Base-by-base conservation (phyloP, 2,329 filamentous ascomycete species). In the Paecilomyces variotii region DNA sequence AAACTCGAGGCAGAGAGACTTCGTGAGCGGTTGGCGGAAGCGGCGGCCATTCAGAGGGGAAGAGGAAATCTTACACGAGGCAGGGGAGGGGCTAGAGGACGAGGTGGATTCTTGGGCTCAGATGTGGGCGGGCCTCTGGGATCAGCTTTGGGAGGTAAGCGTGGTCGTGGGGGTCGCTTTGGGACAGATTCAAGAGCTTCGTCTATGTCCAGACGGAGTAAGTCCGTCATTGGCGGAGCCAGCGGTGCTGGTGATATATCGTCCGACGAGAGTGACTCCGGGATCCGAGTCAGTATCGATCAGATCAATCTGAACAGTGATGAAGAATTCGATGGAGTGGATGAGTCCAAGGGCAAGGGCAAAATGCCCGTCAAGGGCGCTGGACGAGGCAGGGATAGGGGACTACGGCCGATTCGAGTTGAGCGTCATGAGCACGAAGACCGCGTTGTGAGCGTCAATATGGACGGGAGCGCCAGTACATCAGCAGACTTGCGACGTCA, bases 261-360 rank as follows among this genome's bases (percentile, higher is more conserved):
- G 28, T 73, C 66, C 49, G 81, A 83, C 57, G 82, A 80, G 54
- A 71, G 71, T 30, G 74, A 78, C 50, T 70, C 74, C 26, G 77
- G 73, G 26, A 74, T 76, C 49, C 75, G 80, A 56, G 73, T 80
- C 56, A 79, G 83, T 61, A 82, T 87, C 57, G 84, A 87, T 62
- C 70, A 78, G n/a, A 80, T 85, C 61, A 79, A 80, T 61, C 67
- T 85, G 11, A 78, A 82, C 11, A 82, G 80, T 54, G 79, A 84
- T 58, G 81, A 82, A 30, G 77, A 80, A 53, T 70, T 73, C n/a
- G 70, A 75, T 2, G 67, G 65, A 34, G 61, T 57, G 32, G 62
- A 62, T 24, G 62, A 60, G 19, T 14, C 12, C n/a, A 65, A 58
- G 55, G 63, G 61, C 63, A 74, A 75, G 62, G 73, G 73, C 12